phyloP scores from a whole-genome alignment of 192 early-diverging fungal genomes.

The Geosiphon pyriformis region DNA sequence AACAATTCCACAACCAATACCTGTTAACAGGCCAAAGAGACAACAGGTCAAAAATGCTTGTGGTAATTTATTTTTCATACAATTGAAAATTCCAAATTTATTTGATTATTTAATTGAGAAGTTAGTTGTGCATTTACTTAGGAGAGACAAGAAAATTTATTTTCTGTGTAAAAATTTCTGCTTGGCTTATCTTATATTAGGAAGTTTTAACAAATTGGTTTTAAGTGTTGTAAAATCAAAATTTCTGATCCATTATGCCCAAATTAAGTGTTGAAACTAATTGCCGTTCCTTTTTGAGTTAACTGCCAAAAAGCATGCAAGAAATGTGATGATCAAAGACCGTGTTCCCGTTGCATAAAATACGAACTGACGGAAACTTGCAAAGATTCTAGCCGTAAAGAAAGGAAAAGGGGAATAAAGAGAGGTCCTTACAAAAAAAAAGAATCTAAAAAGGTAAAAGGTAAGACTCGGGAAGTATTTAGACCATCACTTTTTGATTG shows the following conservation, averaged over 20 bases:
- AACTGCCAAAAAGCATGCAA: constrained; percentile 89
- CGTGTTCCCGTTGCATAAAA: constrained; percentile 77
- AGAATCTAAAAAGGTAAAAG: no score
- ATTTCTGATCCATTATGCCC: constrained; percentile 11
- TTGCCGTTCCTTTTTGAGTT: constrained; percentile 34
- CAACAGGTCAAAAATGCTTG: constrained; percentile 89
- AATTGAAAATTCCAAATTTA: not conserved
- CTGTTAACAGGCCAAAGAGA: constrained; percentile 47
- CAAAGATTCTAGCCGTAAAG: constrained; percentile 73
- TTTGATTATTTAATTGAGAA: constrained; percentile 8
- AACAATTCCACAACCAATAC: no score
- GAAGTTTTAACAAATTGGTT: no score
- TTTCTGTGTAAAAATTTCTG: no score
- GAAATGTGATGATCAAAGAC: constrained; percentile 84
- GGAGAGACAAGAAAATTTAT: no score
- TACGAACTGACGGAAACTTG: constrained; percentile 65
- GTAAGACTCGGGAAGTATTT: no score
- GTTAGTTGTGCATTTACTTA: no score
- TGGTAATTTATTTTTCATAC: constrained; percentile 42
- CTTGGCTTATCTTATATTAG: no score
- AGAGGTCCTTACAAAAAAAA: constrained; percentile 72
- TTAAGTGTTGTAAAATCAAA: no score
- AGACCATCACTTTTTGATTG: no score
- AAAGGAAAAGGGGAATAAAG: constrained; percentile 77
- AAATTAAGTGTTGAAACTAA: not conserved